These are phyloP conservation scores for Suillus bovinus DNA, from an alignment of 768 basidiomycete genomes.

Conservation along the genomic window DNA sequence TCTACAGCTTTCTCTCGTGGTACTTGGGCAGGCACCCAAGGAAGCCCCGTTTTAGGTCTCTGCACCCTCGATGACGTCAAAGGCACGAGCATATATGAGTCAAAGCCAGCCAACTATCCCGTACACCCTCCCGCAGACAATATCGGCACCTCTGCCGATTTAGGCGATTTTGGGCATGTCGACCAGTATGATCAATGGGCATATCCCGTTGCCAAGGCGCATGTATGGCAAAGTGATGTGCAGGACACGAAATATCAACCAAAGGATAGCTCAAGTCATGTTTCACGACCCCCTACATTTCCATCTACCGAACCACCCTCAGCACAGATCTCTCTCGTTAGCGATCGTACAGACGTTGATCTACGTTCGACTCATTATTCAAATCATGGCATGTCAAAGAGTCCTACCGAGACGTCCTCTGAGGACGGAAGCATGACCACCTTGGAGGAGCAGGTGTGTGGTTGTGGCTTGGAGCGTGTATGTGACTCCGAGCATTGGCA, in stretches of 20 bases:
- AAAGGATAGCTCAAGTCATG: neutral
- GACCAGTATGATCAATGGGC: neutral
- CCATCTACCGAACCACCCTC: neutral
- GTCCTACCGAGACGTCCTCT: neutral
- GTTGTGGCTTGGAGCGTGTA: neutral
- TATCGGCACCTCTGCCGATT: neutral
- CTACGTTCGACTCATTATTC: neutral
- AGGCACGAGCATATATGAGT: neutral
- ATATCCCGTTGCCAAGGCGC: neutral
- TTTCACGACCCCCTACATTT: neutral
- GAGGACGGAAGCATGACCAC: neutral
- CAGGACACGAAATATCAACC: neutral
- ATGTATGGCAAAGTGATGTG: neutral
- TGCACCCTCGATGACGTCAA: neutral
- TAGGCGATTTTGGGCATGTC: neutral
- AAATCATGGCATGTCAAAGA: neutral
- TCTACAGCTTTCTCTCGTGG: neutral
- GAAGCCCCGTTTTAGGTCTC: neutral
- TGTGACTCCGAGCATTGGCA: neutral
- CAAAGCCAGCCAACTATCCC: neutral
- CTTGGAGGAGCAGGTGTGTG: neutral
- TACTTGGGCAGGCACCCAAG: neutral
- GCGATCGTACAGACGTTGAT: neutral
- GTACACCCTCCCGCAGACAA: neutral
- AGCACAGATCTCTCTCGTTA: neutral